Evolutionary conservation across 2,329 filamentous ascomycete species (phyloP), one percentile per base, ranked within the genome.

Genomic region (Lithohypha guttulata): DNA sequence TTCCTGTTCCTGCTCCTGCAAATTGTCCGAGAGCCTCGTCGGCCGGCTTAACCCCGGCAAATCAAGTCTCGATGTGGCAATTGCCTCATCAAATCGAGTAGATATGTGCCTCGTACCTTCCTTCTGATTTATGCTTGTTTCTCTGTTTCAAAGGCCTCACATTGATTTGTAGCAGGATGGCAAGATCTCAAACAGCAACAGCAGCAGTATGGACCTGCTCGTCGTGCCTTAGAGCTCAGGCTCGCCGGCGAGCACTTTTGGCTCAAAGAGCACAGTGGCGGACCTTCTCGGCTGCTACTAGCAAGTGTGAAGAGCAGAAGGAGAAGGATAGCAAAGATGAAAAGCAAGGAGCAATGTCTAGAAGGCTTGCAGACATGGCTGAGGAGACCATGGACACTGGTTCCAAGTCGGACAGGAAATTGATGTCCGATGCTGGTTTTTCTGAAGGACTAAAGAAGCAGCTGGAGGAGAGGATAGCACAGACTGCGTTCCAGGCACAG

Each of bases 391-490:
- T 79, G 19, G 63, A 71, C 31, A 64, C 65, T 36, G 71, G 72
- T 21, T 70, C 71, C 19, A 65, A 67, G 42, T 66, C 69, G 39
- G 69, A 73, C 21, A 63, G 59, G 32, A 75, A 69, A 50, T 70
- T 70, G 34, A 63, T 79, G n/a, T 61, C 71, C 50, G 71, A 77
- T 46, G 73, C 71, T 19, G 73, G 73, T 33, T 79, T 80, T 58
- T 75, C 70, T 43, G 71, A 76, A 35, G 73, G 77, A 4, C 55
- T 79, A 47, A 75, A 72, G 55, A 60, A 58, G 39, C 59, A 70
- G 51, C 58, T 79, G 8, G 71, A 77, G 56, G 71, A 75, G 48
- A 68, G 71, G 42, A 70, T 79, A 40, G 68, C 70, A 2, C 64
- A 63, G 35, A 65, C 70, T n/a, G 63, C 63, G 21, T 76, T 78